Conservation (phyloP, 1,284 basidiomycete species). For the Austroboletus olivaceoglutinosus region DNA sequence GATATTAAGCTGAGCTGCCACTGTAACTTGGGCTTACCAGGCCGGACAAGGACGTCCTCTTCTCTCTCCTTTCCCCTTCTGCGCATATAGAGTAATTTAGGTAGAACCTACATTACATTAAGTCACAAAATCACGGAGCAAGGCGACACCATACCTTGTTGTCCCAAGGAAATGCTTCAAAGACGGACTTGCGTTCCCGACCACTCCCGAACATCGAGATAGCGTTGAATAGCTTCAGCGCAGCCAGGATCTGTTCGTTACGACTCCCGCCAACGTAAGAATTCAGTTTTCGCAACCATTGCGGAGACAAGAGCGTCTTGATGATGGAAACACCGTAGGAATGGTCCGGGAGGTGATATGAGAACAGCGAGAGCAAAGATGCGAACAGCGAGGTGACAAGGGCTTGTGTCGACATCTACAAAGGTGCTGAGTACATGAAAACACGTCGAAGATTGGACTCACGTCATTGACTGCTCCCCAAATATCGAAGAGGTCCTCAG, state of each 20-base stretch:
- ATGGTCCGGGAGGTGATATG: constrained; percentile 65
- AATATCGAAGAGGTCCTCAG: constrained; percentile 57
- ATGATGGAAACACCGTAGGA: constrained; percentile 57
- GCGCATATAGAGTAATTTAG: constrained; percentile 68
- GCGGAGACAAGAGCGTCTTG: constrained; percentile 52
- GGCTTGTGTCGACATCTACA: constrained; percentile 41
- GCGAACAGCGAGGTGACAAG: constrained; percentile 54
- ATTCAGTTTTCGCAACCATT: constrained; percentile 55
- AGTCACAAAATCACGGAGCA: not conserved
- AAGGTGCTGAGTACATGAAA: constrained; percentile 9
- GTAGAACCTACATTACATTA: constrained; percentile 47
- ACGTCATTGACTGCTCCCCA: constrained; percentile 59
- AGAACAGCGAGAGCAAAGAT: constrained; percentile 55
- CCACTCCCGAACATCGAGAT: constrained; percentile 65
- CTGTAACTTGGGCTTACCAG: constrained; percentile 43
- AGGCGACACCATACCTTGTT: constrained; percentile 50
- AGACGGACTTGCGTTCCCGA: constrained; percentile 54
- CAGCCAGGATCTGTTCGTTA: constrained; percentile 60
- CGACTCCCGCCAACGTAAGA: constrained; percentile 57
- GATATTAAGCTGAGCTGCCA: not conserved
- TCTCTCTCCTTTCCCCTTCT: constrained; percentile 49
- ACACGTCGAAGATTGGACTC: constrained; percentile 13
- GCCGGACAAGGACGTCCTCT: constrained; percentile 45
- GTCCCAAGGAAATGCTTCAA: constrained; percentile 75
- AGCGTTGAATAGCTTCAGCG: constrained; percentile 59